Percentiles rank a stretch among this genome's conserved stretches.
phyloP scores from a whole-genome alignment of 2,329 filamentous ascomycete genomes.

The Epichloe uncinata region DNA sequence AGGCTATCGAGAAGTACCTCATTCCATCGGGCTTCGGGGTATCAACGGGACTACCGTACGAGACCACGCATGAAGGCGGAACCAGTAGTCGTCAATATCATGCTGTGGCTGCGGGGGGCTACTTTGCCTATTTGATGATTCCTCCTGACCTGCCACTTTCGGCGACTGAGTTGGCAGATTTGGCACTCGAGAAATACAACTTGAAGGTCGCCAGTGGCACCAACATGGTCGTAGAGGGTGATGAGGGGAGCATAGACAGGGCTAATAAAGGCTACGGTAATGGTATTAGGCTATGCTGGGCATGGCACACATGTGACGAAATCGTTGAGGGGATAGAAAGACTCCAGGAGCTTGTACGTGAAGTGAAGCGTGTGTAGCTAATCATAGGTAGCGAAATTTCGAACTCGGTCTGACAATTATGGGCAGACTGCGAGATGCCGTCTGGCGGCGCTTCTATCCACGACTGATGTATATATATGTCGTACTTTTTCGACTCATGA shows the following conservation, averaged over 20 bases:
- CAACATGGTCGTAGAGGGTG: conserved; percentile 54
- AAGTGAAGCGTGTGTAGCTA: not conserved
- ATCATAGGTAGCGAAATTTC: not conserved
- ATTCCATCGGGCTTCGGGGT: conserved; percentile 9
- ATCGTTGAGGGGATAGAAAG: conserved; percentile 56
- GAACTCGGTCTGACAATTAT: not conserved
- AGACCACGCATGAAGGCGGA: not conserved
- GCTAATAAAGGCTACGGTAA: conserved; percentile 37
- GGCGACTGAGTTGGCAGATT: not conserved
- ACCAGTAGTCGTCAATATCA: not conserved
- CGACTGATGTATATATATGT: too few species aligned
- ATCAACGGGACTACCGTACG: conserved; percentile 8
- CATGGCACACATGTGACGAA: conserved; percentile 55
- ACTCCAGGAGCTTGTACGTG: conserved; percentile 25
- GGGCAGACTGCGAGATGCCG: too few species aligned
- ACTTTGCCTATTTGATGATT: not conserved
- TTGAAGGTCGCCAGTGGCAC: conserved; percentile 55
- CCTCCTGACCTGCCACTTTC: not conserved
- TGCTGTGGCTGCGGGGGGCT: conserved; percentile 1
- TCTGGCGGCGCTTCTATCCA: too few species aligned
- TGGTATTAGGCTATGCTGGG: conserved; percentile 54
- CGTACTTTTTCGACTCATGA: too few species aligned
- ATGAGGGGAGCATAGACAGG: conserved; percentile 27
- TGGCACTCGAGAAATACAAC: conserved; percentile 47
- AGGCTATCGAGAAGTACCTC: conserved; percentile 8